Conservation (phyloP, 345 rosid genomes). For the Bruguiera parviflora region DNA sequence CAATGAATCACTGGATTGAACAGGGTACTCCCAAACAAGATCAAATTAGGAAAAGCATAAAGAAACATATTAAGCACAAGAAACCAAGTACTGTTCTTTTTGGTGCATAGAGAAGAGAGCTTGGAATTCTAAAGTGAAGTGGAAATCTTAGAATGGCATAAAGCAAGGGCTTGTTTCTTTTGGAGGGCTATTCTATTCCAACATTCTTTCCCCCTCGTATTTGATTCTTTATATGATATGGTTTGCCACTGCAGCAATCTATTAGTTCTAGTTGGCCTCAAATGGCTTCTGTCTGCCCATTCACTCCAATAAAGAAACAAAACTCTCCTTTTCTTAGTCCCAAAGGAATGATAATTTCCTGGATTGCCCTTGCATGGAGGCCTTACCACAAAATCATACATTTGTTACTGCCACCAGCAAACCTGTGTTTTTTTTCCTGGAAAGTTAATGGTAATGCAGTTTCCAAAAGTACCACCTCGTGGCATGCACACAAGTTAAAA, state of each 20-base stretch:
- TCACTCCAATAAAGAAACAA: constrained; percentile 12
- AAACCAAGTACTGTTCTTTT: constrained; percentile 42
- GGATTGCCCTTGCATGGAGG: neutral
- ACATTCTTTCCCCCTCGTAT: constrained; percentile 1
- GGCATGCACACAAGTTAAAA: constrained; percentile 17
- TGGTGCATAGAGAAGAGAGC: constrained; percentile 47
- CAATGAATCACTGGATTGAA: constrained; percentile 39
- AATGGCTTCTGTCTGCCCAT: constrained; percentile 7
- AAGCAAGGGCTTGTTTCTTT: constrained; percentile 28
- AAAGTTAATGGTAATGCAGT: constrained; percentile 25
- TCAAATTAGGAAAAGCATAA: constrained; percentile 35
- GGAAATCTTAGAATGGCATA: constrained; percentile 25
- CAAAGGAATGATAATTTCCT: constrained; percentile 15
- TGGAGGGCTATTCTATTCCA: constrained; percentile 22
- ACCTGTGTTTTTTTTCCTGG: constrained; percentile 11
- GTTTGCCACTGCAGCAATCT: constrained; percentile 19
- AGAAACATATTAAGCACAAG: constrained; percentile 48
- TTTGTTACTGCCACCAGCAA: constrained; percentile 9
- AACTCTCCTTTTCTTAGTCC: constrained; percentile 14
- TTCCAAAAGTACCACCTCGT: constrained; percentile 10
- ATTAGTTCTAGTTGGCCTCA: constrained; percentile 4
- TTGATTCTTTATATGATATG: constrained; percentile 21
- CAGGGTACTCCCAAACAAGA: constrained; percentile 25
- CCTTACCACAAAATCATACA: neutral
- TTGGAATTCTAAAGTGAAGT: constrained; percentile 40